A percentile compares a stretch with the other conserved stretches of the same genome.
These are phyloP conservation scores for Xylaria castorea DNA, from an alignment of 495 filamentous ascomycete genomes.

Conservation along the genomic window DNA sequence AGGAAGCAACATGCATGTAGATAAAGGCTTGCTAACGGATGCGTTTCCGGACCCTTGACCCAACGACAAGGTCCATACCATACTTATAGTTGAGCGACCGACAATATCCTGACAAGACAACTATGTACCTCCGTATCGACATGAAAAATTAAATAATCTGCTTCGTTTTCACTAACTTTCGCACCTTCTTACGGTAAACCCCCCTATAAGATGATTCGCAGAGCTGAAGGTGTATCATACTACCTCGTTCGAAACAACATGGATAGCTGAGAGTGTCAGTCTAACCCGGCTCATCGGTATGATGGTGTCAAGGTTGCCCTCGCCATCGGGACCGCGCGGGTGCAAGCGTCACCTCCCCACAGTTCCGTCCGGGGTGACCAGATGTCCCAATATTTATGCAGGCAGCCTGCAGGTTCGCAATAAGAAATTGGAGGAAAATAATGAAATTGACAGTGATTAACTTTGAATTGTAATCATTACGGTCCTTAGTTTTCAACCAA, in stretches of 20 bases:
- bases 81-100: not conserved
- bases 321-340: not conserved
- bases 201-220: not conserved
- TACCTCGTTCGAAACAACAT: not conserved
- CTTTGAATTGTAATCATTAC: not conserved
- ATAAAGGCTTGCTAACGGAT: not conserved
- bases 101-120: not conserved
- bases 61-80: not conserved
- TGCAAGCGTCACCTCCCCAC: not conserved
- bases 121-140: not conserved
- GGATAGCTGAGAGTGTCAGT: not conserved
- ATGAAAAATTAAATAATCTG: not conserved
- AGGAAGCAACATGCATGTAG: not conserved
- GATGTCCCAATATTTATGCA: not conserved
- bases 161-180: not conserved
- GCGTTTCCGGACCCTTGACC: not conserved
- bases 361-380: slow-evolving; percentile 1
- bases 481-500: not conserved
- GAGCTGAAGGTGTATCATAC: no score
- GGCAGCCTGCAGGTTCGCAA: not conserved
- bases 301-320: not conserved
- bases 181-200: not conserved
- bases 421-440: not conserved
- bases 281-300: not conserved
- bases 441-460: no score